A percentile compares a stretch with the other conserved stretches of the same genome.
Conservation (phyloP, 495 filamentous ascomycete genomes). For the Lindgomyces ingoldianus region DNA sequence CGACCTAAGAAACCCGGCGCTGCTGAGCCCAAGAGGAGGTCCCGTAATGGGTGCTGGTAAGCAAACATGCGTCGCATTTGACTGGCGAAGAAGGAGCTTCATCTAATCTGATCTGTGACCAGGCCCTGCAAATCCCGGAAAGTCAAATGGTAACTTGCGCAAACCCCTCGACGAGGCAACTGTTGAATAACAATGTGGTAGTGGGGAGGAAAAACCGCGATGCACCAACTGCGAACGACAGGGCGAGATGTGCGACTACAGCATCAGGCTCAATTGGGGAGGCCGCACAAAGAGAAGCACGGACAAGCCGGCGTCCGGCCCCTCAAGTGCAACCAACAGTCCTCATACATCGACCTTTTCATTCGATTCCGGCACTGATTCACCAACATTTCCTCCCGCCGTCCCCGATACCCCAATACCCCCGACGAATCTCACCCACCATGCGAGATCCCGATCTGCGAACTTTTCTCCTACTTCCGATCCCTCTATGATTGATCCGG, state of each 20-base stretch:
- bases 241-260: conserved; percentile 82
- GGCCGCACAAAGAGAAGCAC: conserved; percentile 60
- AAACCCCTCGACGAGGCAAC: background rate
- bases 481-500: conserved; percentile 34
- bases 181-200: conserved; percentile 37
- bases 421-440: conserved; percentile 5
- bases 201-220: conserved; percentile 74
- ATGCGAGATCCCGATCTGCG: conserved; percentile 32
- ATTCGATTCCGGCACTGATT: conserved; percentile 15
- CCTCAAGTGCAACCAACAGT: conserved; percentile 31
- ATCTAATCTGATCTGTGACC: conserved; percentile 6
- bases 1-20: conserved; percentile 46
- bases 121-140: conserved; percentile 74
- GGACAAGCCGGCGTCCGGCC: conserved; percentile 24
- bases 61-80: conserved; percentile 27
- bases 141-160: conserved; percentile 67
- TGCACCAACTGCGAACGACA: conserved; percentile 77
- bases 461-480: conserved; percentile 16
- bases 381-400: conserved; percentile 19
- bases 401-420: conserved; percentile 18
- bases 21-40: conserved; percentile 58
- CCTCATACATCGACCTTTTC: conserved; percentile 31
- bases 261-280: conserved; percentile 82
- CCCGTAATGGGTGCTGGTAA: conserved; percentile 85
- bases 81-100: background rate